These are phyloP conservation scores for Colletotrichum lentis DNA, from an alignment of 2,329 filamentous ascomycete genomes.

Conservation along the genomic window DNA sequence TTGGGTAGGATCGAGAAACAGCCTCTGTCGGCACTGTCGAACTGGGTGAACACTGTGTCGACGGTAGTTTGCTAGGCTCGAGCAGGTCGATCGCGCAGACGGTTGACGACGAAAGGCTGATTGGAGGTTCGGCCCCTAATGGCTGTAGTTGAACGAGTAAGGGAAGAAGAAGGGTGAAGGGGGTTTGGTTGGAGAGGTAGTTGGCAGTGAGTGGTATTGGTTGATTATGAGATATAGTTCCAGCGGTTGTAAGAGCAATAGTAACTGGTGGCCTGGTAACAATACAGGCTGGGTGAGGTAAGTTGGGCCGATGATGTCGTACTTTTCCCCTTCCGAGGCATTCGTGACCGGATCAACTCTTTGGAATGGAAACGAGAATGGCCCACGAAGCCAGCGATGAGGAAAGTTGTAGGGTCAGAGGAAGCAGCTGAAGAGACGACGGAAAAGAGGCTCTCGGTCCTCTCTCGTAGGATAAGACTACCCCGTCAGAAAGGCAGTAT, in stretches of 20 bases:
- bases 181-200: not conserved
- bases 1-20: slow-evolving; percentile 25
- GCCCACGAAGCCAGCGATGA: not conserved
- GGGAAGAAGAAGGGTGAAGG: not conserved
- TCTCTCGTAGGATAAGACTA: slow-evolving; percentile 32
- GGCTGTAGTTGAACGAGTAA: not conserved
- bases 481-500: not conserved
- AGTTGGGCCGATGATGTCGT: not conserved
- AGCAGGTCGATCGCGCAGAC: not conserved
- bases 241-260: not conserved
- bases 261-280: not conserved
- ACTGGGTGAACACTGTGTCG: no score
- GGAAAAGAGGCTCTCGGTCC: slow-evolving; percentile 18
- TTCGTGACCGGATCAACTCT: not conserved
- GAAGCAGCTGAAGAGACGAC: not conserved
- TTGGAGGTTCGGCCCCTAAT: slow-evolving; percentile 14
- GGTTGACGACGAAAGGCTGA: not conserved
- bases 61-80: not conserved
- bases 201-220: not conserved
- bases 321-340: not conserved
- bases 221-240: slow-evolving; percentile 1
- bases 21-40: slow-evolving; percentile 13
- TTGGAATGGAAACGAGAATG: not conserved
- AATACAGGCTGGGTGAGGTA: not conserved
- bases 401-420: not conserved